Evolutionary conservation across 768 basidiomycete species (phyloP), one percentile per base, ranked within the genome.

Genomic region (Strobilomyces dryophilus): DNA sequence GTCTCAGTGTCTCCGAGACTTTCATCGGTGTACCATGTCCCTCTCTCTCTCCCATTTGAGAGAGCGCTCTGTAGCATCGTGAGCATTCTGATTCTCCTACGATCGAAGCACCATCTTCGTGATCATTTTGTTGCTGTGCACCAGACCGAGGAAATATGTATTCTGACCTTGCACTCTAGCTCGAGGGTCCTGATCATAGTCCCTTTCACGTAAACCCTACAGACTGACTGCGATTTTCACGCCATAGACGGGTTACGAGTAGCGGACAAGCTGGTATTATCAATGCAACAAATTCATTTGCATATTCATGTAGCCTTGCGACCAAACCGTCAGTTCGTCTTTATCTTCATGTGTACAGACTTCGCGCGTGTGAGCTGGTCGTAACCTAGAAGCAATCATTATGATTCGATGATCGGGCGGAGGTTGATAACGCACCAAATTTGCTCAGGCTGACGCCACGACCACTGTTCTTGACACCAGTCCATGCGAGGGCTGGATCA

Each of bases 401-500:
- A 49, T 10, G 47, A 40, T 32, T 58, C 41, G 29, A 27, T 11
- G 39, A n/a, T 47, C 6, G 45, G 17, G 35, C 17, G 4, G 44
- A 41, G 24, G 24, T n/a, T 4, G n/a, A 46, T 14, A 10, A 59
- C 82, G 51, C 52, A 92, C 94, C 95, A 58, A 90, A 93, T 64
- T 87, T 85, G 66, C 90, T 92, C 60, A 98, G 72, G 62, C 91
- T 94, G 54, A 98, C 75, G 2, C 95, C 97, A 27, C 94, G 76
- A 24, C 97, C 97, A 50, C 89, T 93, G 62, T 97, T 74, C 76
- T 98, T 98, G 44, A 92, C 87, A 2, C 95, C 97, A 3, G 87
- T 90, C 97, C 97, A 99, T 0, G 90, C 80, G 2, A 98, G 74
- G 5, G 94, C 92, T 2, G 97, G 95, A 64, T 99, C 97, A 21